phyloP scores from a whole-genome alignment of 164 flowering plant genomes.

The Stephania cephalantha region DNA sequence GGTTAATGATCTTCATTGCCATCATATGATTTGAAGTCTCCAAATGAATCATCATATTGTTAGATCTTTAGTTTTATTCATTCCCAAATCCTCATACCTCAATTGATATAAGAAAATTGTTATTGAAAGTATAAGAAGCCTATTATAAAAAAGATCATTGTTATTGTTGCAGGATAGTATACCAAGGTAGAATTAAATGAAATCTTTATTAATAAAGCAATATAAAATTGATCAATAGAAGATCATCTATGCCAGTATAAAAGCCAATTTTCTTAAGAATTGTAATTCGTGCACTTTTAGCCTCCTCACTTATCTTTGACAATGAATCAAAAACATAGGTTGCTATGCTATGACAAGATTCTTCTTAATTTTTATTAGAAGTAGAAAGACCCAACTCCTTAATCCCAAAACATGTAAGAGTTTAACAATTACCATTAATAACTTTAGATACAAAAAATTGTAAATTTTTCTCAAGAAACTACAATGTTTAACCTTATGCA shows the following conservation, averaged over 20 bases:
- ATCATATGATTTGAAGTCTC: slow-evolving; percentile 85
- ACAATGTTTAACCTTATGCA: slow-evolving; percentile 65
- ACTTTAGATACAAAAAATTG: background rate
- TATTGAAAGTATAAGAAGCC: background rate
- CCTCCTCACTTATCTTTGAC: slow-evolving; percentile 52
- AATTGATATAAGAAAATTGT: background rate
- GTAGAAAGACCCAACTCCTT: slow-evolving; percentile 3
- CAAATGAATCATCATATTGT: slow-evolving; percentile 1
- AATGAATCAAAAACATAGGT: slow-evolving; percentile 83
- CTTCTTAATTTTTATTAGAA: slow-evolving; percentile 57
- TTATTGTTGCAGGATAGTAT: no score
- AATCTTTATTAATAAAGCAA: background rate
- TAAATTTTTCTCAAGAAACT: background rate
- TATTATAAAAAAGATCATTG: no score
- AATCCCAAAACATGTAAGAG: background rate
- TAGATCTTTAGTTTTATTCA: background rate
- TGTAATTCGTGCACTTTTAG: slow-evolving; percentile 70
- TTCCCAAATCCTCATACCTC: no score
- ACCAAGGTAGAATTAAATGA: no score
- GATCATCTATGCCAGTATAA: slow-evolving; percentile 96
- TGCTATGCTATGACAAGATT: slow-evolving; percentile 96
- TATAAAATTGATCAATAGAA: background rate
- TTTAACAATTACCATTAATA: background rate
- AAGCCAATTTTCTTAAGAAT: slow-evolving; percentile 98
- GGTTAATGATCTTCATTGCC: slow-evolving; percentile 96